Evolutionary conservation across 2,329 filamentous ascomycete species (phyloP).

Genomic region (Coniosporium uncinatum): DNA sequence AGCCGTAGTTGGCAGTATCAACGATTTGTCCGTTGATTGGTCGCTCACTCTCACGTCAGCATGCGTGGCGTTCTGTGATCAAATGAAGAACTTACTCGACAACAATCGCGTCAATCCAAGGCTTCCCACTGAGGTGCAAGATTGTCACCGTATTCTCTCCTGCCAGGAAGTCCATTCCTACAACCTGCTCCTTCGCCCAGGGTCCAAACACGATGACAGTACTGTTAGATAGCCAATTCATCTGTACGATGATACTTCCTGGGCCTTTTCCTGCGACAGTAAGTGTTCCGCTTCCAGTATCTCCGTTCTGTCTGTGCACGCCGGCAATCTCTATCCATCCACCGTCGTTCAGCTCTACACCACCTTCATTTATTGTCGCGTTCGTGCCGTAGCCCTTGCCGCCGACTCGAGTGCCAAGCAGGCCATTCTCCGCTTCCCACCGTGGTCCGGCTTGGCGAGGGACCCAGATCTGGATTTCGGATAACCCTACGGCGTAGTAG

Average conservation of each 20-base stretch:
- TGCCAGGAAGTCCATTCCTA: slow-evolving; percentile 10
- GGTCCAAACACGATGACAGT: not conserved
- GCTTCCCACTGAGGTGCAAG: slow-evolving; percentile 10
- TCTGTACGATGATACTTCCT: not conserved
- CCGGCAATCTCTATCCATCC: slow-evolving; percentile 12
- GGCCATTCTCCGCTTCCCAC: slow-evolving; percentile 14
- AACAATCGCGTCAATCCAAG: slow-evolving; percentile 13
- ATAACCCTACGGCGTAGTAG: slow-evolving; percentile 10
- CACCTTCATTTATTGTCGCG: slow-evolving; percentile 10
- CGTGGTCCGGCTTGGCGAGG: slow-evolving; percentile 12
- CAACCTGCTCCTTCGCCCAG: slow-evolving; percentile 1
- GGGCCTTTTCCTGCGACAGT: not conserved
- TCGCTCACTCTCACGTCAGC: too few relatives aligned
- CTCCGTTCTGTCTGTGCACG: slow-evolving; percentile 6
- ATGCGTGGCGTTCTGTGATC: too few relatives aligned
- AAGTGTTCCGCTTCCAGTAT: not conserved
- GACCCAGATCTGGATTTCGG: slow-evolving; percentile 17
- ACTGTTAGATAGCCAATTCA: not conserved
- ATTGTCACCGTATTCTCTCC: slow-evolving; percentile 13
- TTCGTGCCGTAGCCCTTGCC: slow-evolving; percentile 11
- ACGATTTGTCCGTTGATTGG: too few relatives aligned
- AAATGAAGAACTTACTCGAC: slow-evolving; percentile 4
- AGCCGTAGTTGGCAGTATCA: too few relatives aligned
- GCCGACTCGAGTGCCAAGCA: slow-evolving; percentile 13
- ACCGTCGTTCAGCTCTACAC: slow-evolving; percentile 9